Base-by-base conservation (phyloP, 148 eudicot genomes). In the Salicornia ramosissima region DNA sequence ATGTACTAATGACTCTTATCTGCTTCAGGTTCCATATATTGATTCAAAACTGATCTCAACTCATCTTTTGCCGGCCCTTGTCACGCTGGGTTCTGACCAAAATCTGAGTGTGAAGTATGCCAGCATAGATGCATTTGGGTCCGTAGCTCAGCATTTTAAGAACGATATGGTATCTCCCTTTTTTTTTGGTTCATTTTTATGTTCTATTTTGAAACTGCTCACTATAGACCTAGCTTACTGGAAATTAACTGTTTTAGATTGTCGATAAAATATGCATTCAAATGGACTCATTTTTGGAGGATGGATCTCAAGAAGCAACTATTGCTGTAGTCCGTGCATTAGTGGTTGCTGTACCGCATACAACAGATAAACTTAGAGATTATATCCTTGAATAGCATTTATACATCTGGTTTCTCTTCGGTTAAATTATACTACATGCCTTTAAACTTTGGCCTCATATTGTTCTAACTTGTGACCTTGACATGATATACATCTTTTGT, bases 211-310 rank as follows among this genome's bases (percentile, higher is more conserved):
- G 39, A 29, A 42, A 59, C 24, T 66, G 76, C 50, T 34, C 18
- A 31, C n/a, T 67, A 36, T 22, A 58, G 16, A 24, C 47, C 36
- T 74, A 66, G 62, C 83, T 84, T 50, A 69, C 68, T 43, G 34
- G 26, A 50, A 31, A 65, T 66, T n/a, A 25, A 18, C 61, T 63
- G 70, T 33, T 36, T 50, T 79, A 93, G 98, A 90, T 93, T 70
- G 88, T 90, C 65, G 98, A 93, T 79, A 93, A 93, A 84, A 93
- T 90, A 79, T 91, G 92, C 60, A 83, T 93, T 62, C 98, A 93
- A 86, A 93, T 93, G 98, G 98, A 93, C 83, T 86, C 98, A 74
- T 93, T 93, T 79, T 92, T 93, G 74, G 98, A 93, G 72, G 98
- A 93, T 82, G 98, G 97, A 74, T 93, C 98, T 60, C 92, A 87